phyloP scores from a whole-genome alignment of 306 rosid species.

The Lathyrus oleraceus region DNA sequence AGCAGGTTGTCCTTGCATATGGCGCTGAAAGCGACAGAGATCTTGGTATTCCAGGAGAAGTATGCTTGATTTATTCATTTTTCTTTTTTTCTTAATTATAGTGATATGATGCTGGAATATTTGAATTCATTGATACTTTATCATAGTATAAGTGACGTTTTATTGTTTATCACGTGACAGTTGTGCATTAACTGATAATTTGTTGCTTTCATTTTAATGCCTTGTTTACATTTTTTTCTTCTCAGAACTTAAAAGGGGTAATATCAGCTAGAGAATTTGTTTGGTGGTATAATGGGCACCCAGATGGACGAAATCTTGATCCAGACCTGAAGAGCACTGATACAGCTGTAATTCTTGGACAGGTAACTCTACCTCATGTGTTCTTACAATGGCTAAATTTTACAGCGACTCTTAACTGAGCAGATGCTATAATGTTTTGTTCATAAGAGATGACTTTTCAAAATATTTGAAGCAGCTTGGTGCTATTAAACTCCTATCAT shows the following conservation, averaged over 20 bases:
- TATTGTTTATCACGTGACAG: conserved; percentile 10
- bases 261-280: conserved; percentile 94
- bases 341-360: conserved; percentile 92
- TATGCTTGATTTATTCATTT: conserved; percentile 42
- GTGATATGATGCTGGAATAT: conserved; percentile 5
- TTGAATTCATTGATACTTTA: conserved; percentile 24
- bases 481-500: neutral
- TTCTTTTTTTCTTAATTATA: conserved; percentile 27
- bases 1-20: conserved; percentile 87
- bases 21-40: conserved; percentile 95
- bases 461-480: neutral
- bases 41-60: conserved; percentile 88
- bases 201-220: conserved; percentile 22
- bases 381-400: conserved; percentile 7
- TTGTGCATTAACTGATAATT: conserved; percentile 10
- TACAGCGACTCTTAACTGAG: neutral
- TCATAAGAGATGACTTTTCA: neutral
- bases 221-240: conserved; percentile 15
- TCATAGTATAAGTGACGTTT: conserved; percentile 15
- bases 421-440: conserved; percentile 1
- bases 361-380: conserved; percentile 51
- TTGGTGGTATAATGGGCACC: conserved; percentile 99
- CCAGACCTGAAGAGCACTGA: conserved; percentile 72
- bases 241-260: conserved; percentile 70
- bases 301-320: conserved; percentile 71